These are phyloP conservation scores for Aspergillus ibericus DNA, from an alignment of 2,329 filamentous ascomycete genomes.

Conservation along the genomic window DNA sequence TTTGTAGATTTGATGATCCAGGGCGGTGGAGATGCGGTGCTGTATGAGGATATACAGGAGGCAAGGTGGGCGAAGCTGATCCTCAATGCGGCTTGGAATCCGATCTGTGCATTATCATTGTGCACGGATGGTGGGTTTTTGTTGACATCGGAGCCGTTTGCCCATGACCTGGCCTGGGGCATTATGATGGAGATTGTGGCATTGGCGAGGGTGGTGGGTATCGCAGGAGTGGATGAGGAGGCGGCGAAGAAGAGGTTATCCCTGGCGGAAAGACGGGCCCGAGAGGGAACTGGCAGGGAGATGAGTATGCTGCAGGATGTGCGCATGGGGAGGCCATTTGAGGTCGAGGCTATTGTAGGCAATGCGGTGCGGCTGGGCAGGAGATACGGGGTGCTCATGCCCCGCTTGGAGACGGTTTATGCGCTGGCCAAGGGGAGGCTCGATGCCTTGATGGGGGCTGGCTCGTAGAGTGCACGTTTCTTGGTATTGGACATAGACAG, in stretches of 20 bases:
- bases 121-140: slow-evolving; percentile 56
- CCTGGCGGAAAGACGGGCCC: slow-evolving; percentile 38
- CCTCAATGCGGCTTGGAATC: slow-evolving; percentile 63
- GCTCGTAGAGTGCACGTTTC: not conserved
- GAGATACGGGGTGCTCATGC: slow-evolving; percentile 41
- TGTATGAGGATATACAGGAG: slow-evolving; percentile 56
- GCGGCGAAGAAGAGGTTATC: slow-evolving; percentile 41
- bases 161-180: slow-evolving; percentile 38
- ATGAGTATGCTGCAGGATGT: slow-evolving; percentile 55
- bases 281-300: slow-evolving; percentile 42
- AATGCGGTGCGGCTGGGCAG: slow-evolving; percentile 46
- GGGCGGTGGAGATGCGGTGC: slow-evolving; percentile 49
- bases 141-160: slow-evolving; percentile 35
- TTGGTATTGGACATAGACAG: not conserved
- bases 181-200: slow-evolving; percentile 50
- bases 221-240: slow-evolving; percentile 36
- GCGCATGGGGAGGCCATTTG: slow-evolving; percentile 42
- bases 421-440: slow-evolving; percentile 40
- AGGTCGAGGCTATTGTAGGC: slow-evolving; percentile 54
- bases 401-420: slow-evolving; percentile 48
- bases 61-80: slow-evolving; percentile 63
- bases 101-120: slow-evolving; percentile 58
- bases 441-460: slow-evolving; percentile 5
- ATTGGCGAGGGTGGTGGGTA: slow-evolving; percentile 44
- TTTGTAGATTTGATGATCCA: slow-evolving; percentile 46